Percentiles rank a stretch among this genome's conserved stretches.
These are phyloP conservation scores for Galeopsis tetrahit DNA, from an alignment of 257 asterid species.

Conservation along the genomic window DNA sequence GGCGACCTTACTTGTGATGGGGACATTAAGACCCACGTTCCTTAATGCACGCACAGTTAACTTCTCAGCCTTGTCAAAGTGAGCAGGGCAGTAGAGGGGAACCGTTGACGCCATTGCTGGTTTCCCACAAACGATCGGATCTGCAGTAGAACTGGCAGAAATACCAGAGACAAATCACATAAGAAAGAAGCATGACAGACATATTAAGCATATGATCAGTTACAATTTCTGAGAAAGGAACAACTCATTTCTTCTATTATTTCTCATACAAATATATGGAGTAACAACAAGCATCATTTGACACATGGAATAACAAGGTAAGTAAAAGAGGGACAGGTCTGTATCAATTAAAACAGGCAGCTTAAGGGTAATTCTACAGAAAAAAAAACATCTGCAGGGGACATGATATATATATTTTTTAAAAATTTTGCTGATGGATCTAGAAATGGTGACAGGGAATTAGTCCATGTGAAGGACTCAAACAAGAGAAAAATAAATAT, in stretches of 20 bases:
- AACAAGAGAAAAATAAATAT: not conserved
- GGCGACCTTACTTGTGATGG: slow-evolving; percentile 54
- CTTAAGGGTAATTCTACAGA: slow-evolving; percentile 2
- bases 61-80: slow-evolving; percentile 58
- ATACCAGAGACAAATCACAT: slow-evolving; percentile 2
- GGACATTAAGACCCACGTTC: slow-evolving; percentile 48
- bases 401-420: not conserved
- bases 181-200: slow-evolving; percentile 10
- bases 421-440: not conserved
- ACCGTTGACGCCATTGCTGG: slow-evolving; percentile 58
- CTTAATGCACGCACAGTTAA: slow-evolving; percentile 57
- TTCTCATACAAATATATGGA: not conserved
- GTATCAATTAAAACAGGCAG: not conserved
- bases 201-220: not conserved
- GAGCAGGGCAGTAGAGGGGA: slow-evolving; percentile 65
- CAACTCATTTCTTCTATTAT: not conserved
- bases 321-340: not conserved
- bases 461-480: not conserved
- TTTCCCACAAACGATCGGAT: slow-evolving; percentile 64
- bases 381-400: not conserved
- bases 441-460: not conserved
- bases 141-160: slow-evolving; percentile 51
- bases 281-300: slow-evolving; percentile 11
- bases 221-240: not conserved
- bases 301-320: not conserved